Evolutionary conservation across 2,329 filamentous ascomycete species (phyloP).

Genomic region (Penicillium occitanis): DNA sequence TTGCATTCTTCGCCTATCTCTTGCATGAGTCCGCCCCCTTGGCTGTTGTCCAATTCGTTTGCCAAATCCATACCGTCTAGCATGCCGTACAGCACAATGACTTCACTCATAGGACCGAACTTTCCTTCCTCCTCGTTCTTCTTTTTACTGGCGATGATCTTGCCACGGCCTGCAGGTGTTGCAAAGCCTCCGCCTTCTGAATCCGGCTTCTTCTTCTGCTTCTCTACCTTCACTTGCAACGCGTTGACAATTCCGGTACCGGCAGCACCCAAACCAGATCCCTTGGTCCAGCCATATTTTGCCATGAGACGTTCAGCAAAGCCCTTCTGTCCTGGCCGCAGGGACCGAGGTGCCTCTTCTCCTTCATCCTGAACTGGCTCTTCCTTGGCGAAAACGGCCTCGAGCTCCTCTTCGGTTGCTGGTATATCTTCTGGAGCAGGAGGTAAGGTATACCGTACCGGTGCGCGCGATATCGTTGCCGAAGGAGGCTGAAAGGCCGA

Average conservation of each 20-base stretch:
- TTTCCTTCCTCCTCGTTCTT: constrained; percentile 54
- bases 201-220: constrained; percentile 75
- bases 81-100: constrained; percentile 82
- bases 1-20: constrained; percentile 95
- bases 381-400: constrained; percentile 46
- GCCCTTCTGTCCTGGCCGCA: constrained; percentile 73
- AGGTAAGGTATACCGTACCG: constrained; percentile 68
- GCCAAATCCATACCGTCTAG: constrained; percentile 79
- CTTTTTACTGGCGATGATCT: constrained; percentile 75
- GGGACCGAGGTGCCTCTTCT: constrained; percentile 54
- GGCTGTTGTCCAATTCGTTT: constrained; percentile 67
- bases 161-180: constrained; percentile 67
- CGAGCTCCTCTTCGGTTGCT: constrained; percentile 54
- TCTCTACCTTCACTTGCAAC: constrained; percentile 79
- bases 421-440: constrained; percentile 54
- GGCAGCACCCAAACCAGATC: constrained; percentile 79
- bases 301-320: constrained; percentile 87
- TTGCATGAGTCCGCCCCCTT: constrained; percentile 69
- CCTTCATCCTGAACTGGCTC: constrained; percentile 38
- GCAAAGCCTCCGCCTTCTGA: constrained; percentile 76
- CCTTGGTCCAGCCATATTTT: constrained; percentile 92
- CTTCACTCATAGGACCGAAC: constrained; percentile 74
- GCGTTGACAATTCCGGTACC: constrained; percentile 82
- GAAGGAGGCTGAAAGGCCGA: constrained; percentile 42
- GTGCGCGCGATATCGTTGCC: constrained; percentile 72